Conservation (phyloP, 495 filamentous ascomycete genomes). For the Lichenothelia convexa region DNA sequence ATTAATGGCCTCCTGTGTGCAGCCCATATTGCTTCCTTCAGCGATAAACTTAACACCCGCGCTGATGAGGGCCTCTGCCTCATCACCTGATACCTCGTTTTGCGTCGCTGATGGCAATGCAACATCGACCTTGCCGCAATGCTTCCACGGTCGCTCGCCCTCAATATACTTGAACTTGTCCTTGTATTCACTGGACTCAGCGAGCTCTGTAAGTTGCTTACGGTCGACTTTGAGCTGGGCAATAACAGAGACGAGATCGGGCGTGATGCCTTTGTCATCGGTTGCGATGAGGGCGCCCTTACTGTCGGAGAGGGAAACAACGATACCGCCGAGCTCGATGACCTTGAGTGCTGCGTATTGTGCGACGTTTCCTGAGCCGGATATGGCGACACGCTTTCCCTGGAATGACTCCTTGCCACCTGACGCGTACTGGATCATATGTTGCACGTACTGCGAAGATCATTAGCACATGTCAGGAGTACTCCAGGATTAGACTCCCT, state of each 20-base stretch:
- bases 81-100: constrained; percentile 86
- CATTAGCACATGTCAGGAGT: constrained; percentile 6
- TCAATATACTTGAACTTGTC: constrained; percentile 72
- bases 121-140: constrained; percentile 75
- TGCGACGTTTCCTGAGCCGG: constrained; percentile 93
- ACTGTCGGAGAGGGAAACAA: constrained; percentile 88
- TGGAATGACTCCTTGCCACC: constrained; percentile 66
- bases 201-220: constrained; percentile 53
- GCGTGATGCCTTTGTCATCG: constrained; percentile 46
- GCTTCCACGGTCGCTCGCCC: constrained; percentile 77
- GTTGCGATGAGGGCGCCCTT: constrained; percentile 63
- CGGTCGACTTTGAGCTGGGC: constrained; percentile 73
- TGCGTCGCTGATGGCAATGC: constrained; percentile 88
- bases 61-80: constrained; percentile 64
- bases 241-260: constrained; percentile 59
- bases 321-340: constrained; percentile 85
- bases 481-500: constrained; percentile 7
- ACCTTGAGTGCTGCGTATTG: constrained; percentile 95
- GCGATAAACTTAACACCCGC: constrained; percentile 73
- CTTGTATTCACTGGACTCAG: constrained; percentile 29
- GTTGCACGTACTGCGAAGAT: constrained; percentile 51
- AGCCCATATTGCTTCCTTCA: constrained; percentile 98
- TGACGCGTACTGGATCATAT: constrained; percentile 82
- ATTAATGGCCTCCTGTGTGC: constrained; percentile 87
- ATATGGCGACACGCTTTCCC: constrained; percentile 90